Conservation (phyloP, 2,329 filamentous ascomycete species). For the Aspergillus novofumigatus region DNA sequence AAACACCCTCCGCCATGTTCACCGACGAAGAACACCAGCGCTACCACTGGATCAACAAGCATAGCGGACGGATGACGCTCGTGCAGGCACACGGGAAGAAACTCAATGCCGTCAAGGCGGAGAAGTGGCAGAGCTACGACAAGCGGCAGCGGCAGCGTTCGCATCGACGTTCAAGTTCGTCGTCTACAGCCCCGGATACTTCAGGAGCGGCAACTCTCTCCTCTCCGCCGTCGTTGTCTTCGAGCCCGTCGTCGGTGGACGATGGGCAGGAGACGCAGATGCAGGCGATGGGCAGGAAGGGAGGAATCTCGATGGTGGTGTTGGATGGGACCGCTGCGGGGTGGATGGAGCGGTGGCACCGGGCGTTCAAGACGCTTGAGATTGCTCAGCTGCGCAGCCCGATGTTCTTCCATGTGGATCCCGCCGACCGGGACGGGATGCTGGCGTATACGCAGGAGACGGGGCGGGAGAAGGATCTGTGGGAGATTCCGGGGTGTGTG, state of each 20-base stretch:
- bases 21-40: conserved; percentile 77
- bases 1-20: conserved; percentile 72
- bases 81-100: conserved; percentile 26
- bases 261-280: neutral
- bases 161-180: neutral
- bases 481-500: conserved; percentile 69
- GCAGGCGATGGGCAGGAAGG: neutral
- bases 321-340: conserved; percentile 60
- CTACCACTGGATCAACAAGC: conserved; percentile 72
- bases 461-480: conserved; percentile 58
- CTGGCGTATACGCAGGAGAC: conserved; percentile 63
- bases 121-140: conserved; percentile 18
- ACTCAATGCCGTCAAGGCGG: conserved; percentile 24
- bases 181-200: neutral
- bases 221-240: conserved; percentile 20
- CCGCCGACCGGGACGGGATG: conserved; percentile 68
- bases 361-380: conserved; percentile 62
- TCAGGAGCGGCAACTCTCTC: neutral
- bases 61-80: conserved; percentile 56
- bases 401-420: conserved; percentile 80
- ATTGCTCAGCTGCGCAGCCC: conserved; percentile 72
- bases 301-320: conserved; percentile 51
- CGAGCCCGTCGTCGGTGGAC: conserved; percentile 11
- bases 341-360: conserved; percentile 71
- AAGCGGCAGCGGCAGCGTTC: neutral